Base-by-base conservation (phyloP, 768 basidiomycete genomes). In the Panellus pusillus region DNA sequence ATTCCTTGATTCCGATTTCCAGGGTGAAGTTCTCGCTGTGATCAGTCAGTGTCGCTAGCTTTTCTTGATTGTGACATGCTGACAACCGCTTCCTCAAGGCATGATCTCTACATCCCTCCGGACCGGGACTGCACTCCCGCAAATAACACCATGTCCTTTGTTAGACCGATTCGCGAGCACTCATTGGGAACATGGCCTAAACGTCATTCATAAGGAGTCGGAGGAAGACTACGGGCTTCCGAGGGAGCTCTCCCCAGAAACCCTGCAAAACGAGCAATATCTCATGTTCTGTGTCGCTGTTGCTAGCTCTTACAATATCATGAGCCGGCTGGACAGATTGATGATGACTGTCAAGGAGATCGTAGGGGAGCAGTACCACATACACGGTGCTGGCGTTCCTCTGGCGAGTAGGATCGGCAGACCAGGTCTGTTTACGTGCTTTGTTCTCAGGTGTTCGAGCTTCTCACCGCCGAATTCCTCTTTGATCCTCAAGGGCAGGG, bases 401-500 rank as follows among this genome's bases (percentile, higher is more conserved):
- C 53, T 60, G 12, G 50, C 56, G 52, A 53, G 57, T 46, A 47
- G 63, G 63, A 47, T 53, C 40, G 50, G 50, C 14, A 37, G 58
- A 41, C 19, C n/a, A 5, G 68, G 66, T 11, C 61, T 68, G 8
- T 24, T 44, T 58, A 4, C 44, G 28, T 50, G 50, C 24, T 14
- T 31, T 14, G 11, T 17, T 57, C 24, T 2, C 32, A 88, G 87
- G 68, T 87, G 39, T 97, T 97, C 63, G 94, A 97, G 69, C 78
- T 97, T 57, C 73, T 95, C 55, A 94, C 92, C 1, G 90, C 90
- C 18, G 94, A 96, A 68, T 94, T 87, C 67, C 80, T 97, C 38
- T 96, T 97, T 67, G 93, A 96, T 66, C 91, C 91, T 14, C 89
- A 90, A 57, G 84, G 83, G 24, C 87, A 90, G 69, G 83, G 84